phyloP scores from a whole-genome alignment of 495 filamentous ascomycete species.

The Umbilicaria muhlenbergii region DNA sequence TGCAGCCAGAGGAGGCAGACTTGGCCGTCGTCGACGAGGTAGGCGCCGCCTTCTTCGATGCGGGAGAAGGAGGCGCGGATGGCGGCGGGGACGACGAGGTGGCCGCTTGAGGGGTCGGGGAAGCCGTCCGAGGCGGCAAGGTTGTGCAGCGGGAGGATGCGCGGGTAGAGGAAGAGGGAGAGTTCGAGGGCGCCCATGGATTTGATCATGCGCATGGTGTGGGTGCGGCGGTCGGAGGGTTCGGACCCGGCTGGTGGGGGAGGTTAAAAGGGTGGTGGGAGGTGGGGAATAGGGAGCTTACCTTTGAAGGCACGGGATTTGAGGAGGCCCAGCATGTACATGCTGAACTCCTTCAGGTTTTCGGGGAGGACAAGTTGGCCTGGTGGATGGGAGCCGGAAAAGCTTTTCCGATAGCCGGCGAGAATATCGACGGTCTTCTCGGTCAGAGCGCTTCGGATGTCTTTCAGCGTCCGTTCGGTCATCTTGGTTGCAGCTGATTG shows the following conservation, averaged over 20 bases:
- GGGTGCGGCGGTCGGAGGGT: conserved; percentile 76
- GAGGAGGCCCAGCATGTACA: conserved; percentile 89
- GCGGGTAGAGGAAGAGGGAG: conserved; percentile 86
- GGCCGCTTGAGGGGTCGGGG: conserved; percentile 64
- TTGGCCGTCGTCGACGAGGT: conserved; percentile 95
- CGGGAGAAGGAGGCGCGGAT: conserved; percentile 77
- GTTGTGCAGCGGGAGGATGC: conserved; percentile 83
- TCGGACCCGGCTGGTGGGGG: conserved; percentile 48
- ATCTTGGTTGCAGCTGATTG: conserved; percentile 60
- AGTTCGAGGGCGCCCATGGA: conserved; percentile 74
- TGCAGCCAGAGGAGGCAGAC: conserved; percentile 85
- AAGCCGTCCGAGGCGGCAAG: conserved; percentile 66
- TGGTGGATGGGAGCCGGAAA: conserved; percentile 70
- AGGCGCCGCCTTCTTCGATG: conserved; percentile 90
- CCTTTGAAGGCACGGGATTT: conserved; percentile 92
- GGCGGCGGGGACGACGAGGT: conserved; percentile 53
- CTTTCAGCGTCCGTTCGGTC: conserved; percentile 65
- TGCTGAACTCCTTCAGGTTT: conserved; percentile 87
- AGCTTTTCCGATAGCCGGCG: conserved; percentile 83
- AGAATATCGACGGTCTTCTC: conserved; percentile 94
- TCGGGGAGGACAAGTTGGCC: conserved; percentile 92
- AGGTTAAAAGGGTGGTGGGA: conserved; percentile 1
- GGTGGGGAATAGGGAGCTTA: conserved; percentile 5
- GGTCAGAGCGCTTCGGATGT: conserved; percentile 66
- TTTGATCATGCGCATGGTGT: conserved; percentile 82